phyloP scores from a whole-genome alignment of 2,329 filamentous ascomycete genomes.

The Neonectria ditissima region DNA sequence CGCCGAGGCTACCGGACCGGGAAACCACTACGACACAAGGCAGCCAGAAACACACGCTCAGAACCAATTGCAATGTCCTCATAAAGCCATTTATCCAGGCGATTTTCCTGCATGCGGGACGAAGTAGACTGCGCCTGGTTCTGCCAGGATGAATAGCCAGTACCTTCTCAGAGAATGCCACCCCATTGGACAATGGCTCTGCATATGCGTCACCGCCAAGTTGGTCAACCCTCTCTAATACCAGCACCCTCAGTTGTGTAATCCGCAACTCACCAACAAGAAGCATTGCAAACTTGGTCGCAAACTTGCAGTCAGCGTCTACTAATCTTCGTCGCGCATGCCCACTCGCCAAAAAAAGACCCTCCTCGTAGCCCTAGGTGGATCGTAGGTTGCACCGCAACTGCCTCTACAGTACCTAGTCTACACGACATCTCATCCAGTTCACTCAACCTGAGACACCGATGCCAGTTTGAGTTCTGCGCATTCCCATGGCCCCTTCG shows the following conservation, averaged over 20 bases:
- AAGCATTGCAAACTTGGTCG: neutral
- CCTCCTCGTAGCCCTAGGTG: too few relatives aligned
- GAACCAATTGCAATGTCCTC: neutral
- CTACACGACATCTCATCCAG: neutral
- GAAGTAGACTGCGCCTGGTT: too few relatives aligned
- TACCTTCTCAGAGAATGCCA: too few relatives aligned
- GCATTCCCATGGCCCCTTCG: neutral
- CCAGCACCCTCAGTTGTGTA: conserved; percentile 17
- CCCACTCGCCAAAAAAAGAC: neutral
- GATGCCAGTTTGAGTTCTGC: neutral
- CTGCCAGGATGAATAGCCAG: too few relatives aligned
- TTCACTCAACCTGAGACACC: conserved; percentile 2
- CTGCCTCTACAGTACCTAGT: too few relatives aligned
- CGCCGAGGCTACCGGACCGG: neutral
- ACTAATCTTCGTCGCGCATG: neutral
- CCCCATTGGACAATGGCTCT: neutral
- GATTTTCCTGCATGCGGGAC: too few relatives aligned
- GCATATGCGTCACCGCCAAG: neutral
- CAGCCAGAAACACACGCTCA: neutral
- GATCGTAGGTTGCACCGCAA: neutral
- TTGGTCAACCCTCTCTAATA: conserved; percentile 23
- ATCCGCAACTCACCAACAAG: conserved; percentile 8
- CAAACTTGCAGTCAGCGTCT: neutral
- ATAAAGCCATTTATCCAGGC: neutral
- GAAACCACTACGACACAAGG: neutral